A percentile compares a stretch with the other conserved stretches of the same genome.
These are phyloP conservation scores for Inonotus obliquus DNA, from an alignment of 1,284 basidiomycete species.

Conservation along the genomic window DNA sequence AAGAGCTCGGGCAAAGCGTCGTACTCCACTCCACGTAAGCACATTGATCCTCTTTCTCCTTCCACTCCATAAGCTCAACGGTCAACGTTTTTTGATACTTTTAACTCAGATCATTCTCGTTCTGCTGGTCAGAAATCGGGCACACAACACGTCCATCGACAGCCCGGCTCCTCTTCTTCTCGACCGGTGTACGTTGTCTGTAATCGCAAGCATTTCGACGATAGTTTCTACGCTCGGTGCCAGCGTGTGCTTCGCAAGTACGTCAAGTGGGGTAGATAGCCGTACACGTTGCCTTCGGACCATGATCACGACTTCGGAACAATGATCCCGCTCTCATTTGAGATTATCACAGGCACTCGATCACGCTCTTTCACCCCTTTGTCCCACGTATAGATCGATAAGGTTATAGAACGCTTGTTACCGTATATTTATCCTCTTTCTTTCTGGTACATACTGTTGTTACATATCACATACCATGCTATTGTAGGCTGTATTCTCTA, in stretches of 20 bases:
- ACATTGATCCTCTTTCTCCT: background rate
- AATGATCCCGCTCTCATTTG: too few relatives aligned
- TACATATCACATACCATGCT: too few relatives aligned
- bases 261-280: constrained; percentile 11
- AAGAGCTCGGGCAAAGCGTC: background rate
- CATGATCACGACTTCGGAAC: too few relatives aligned
- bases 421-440: too few relatives aligned
- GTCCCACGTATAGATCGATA: too few relatives aligned
- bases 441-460: too few relatives aligned
- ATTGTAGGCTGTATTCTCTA: too few relatives aligned
- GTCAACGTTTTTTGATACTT: background rate
- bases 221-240: constrained; percentile 17
- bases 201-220: constrained; percentile 15
- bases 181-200: constrained; percentile 12
- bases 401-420: too few relatives aligned
- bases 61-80: background rate
- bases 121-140: background rate
- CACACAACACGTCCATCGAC: constrained; percentile 10
- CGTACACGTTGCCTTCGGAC: background rate
- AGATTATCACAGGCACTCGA: background rate
- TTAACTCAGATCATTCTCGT: constrained; percentile 2
- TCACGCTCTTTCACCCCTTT: background rate
- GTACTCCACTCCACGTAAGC: background rate
- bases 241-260: constrained; percentile 14
- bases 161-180: background rate